Conservation (phyloP, 75 land plant species). For the Pinus taeda region DNA sequence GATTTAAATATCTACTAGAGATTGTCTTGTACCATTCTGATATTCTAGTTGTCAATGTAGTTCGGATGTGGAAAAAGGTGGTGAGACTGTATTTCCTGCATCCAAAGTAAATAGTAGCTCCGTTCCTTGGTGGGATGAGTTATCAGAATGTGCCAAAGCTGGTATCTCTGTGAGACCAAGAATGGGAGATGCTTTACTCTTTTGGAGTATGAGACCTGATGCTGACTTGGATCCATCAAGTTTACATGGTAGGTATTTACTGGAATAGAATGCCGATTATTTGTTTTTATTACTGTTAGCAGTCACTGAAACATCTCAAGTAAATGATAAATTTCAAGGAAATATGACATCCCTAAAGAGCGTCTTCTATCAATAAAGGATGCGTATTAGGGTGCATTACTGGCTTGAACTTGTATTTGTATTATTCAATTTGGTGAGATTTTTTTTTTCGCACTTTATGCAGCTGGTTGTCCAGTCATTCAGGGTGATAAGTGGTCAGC, state of each 20-base stretch:
- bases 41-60: constrained; percentile 31
- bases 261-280: neutral
- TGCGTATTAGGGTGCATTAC: neutral
- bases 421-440: neutral
- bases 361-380: neutral
- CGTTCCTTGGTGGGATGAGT: constrained; percentile 65
- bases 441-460: neutral
- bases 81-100: constrained; percentile 91
- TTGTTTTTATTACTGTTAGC: neutral
- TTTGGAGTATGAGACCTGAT: constrained; percentile 98
- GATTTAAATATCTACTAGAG: neutral
- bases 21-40: neutral
- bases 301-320: neutral
- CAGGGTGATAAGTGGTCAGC: constrained; percentile 93
- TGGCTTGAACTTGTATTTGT: neutral
- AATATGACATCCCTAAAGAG: neutral
- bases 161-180: constrained; percentile 90
- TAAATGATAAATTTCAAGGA: neutral
- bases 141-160: constrained; percentile 78
- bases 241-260: constrained; percentile 72
- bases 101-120: constrained; percentile 69
- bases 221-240: constrained; percentile 81
- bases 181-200: constrained; percentile 90
- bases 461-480: constrained; percentile 94
- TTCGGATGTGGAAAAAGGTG: constrained; percentile 93